phyloP scores from a whole-genome alignment of 2,329 filamentous ascomycete genomes.

The Calonectria fujianensis region DNA sequence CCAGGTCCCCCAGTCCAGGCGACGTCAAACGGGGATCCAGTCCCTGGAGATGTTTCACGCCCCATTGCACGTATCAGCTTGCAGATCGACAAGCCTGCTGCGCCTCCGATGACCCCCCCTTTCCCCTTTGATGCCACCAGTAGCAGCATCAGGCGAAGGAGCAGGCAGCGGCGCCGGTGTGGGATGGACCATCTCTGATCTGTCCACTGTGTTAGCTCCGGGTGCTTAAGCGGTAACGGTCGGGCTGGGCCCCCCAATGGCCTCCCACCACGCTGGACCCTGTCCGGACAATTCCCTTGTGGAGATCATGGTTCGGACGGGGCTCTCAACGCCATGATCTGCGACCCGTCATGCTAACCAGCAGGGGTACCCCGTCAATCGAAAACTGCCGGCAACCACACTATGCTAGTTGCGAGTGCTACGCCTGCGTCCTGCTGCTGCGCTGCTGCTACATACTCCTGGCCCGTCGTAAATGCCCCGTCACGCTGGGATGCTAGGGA shows the following conservation, averaged over 20 bases:
- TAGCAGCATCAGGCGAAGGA: constrained; percentile 47
- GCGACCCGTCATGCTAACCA: constrained; percentile 54
- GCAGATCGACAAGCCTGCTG: constrained; percentile 51
- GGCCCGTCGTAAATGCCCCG: constrained; percentile 45
- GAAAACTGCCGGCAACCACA: constrained; percentile 53
- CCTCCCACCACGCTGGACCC: constrained; percentile 47
- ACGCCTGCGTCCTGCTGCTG: constrained; percentile 45
- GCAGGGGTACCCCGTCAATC: constrained; percentile 52
- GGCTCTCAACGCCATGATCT: constrained; percentile 57
- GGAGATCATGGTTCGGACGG: constrained; percentile 58
- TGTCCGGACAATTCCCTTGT: constrained; percentile 57
- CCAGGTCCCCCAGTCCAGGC: constrained; percentile 40
- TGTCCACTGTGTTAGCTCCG: constrained; percentile 43
- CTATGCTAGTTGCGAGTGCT: constrained; percentile 35
- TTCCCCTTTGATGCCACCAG: constrained; percentile 29
- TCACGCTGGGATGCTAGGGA: constrained; percentile 47
- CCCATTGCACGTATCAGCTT: constrained; percentile 50
- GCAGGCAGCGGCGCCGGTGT: constrained; percentile 41
- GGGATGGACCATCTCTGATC: constrained; percentile 41
- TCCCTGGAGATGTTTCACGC: constrained; percentile 51
- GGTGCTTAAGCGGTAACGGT: constrained; percentile 44
- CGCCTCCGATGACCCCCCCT: constrained; percentile 47
- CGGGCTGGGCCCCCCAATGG: constrained; percentile 39
- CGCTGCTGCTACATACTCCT: constrained; percentile 44
- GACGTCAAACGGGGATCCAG: constrained; percentile 45